Evolutionary conservation across 2,329 filamentous ascomycete species (phyloP), one percentile per base, ranked within the genome.

Genomic region (Aspergillus uvarum): DNA sequence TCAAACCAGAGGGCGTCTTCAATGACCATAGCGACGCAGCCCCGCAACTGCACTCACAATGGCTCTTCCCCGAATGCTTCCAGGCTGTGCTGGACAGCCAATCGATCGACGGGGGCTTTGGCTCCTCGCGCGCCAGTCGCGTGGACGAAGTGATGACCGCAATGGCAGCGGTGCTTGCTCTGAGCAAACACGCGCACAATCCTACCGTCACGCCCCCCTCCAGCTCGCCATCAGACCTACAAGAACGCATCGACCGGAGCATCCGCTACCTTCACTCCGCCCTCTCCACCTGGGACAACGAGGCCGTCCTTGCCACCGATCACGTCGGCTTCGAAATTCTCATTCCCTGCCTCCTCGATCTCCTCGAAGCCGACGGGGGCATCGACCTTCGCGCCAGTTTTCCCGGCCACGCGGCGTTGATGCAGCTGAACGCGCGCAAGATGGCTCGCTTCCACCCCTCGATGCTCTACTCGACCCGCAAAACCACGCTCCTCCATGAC

Each of bases 381-480:
- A 24, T 44, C 38, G 38, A 44, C n/a, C 12, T 44, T 7, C 38
- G 38, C 38, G 38, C 38, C 38, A 24, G 3, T 5, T 44, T 44
- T 5, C 38, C 38, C 12, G 38, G 38, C 38, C 24, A 24, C 24
- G 24, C 24, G 6, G 54, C 48, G 2, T 58, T 75, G 6, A 61
- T 65, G 47, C 55, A 66, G 32, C 22, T 62, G 6, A 48, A 62
- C 74, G 58, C 64, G 8, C 12, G 22, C 8, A 76, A 75, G 56
- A 42, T 74, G 56, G 62, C 67, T 11, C 64, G 63, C 21, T 72
- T 76, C 49, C 10, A 26, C 1, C 65, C 69, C 1, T 69, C 70
- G 32, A 63, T 68, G n/a, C 62, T 76, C 4, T 73, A 72, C 48
- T 63, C 63, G 2, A 59, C 62, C n/a, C 35, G 12, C 14, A 44